Base-by-base conservation (phyloP, 1,284 basidiomycete genomes). In the Trametes hirsuta region DNA sequence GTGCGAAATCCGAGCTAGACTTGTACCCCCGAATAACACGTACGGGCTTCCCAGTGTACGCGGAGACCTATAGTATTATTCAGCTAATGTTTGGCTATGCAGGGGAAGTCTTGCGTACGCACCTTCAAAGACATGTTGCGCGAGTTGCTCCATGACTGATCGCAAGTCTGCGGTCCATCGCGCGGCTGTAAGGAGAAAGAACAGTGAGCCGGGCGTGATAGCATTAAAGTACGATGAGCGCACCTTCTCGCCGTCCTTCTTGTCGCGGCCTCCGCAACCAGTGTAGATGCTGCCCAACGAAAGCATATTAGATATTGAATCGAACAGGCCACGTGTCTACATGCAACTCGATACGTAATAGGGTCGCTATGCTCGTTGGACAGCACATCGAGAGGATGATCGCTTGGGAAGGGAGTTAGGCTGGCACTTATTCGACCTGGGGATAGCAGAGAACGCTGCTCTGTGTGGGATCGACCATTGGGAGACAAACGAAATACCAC, bases 11-110 rank as follows among this genome's bases (percentile, higher is more conserved):
- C 9, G 62, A 63, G 1, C 34, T 45, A 0, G 57, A 54, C 4
- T 64, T 67, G 35, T 52, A 66, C 12, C 80, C 79, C 10, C 80
- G 73, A 37, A 78, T 59, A 3, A 81, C 79, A 18, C 80, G 74
- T 1, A 82, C 75, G 1, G 77, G 78, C 21, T 66, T 71, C 53
- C 66, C 65, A 1, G 71, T 78, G n/a, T 68, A 21, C 12, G 10
- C 67, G 5, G 79, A 79, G 14, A 66, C 51, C 73, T 75, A 25
- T 5, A 14, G 25, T 18, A 42, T 3, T 35, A 11, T 12, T 44
- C 11, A 55, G 11, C 21, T 30, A 8, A 30, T n/a, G 3, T 18
- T 22, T 5, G 5, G 24, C 5, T 15, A 41, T 14, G 11, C 18
- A 11, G 15, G 36, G 11, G 2, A 10, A 15, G 35, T 48, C 37